Percentiles rank a stretch among this genome's conserved stretches.
These are phyloP conservation scores for Priceomyces melissophilus DNA, from an alignment of 805 yeast genomes.

Conservation along the genomic window DNA sequence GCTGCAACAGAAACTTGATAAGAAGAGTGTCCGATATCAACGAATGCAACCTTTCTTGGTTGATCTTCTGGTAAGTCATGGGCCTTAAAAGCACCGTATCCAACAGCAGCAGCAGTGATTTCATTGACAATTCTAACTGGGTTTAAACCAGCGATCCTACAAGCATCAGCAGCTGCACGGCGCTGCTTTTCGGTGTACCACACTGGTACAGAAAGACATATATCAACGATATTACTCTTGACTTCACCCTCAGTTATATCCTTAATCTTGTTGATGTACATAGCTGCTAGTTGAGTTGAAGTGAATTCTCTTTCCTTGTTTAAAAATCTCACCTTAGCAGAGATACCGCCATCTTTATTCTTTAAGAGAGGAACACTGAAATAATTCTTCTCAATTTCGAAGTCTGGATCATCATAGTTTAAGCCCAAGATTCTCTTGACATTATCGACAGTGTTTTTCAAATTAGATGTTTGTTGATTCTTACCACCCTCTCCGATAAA, in stretches of 20 bases:
- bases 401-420: conserved; percentile 69
- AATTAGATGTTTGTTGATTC: conserved; percentile 93
- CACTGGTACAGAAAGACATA: conserved; percentile 91
- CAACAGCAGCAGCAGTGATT: conserved; percentile 97
- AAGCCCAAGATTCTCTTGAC: conserved; percentile 91
- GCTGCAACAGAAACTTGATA: conserved; percentile 87
- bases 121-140: conserved; percentile 98
- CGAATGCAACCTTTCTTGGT: conserved; percentile 84
- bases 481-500: conserved; percentile 93
- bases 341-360: conserved; percentile 68
- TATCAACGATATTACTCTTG: conserved; percentile 77
- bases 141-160: conserved; percentile 92
- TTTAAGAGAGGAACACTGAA: conserved; percentile 70
- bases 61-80: conserved; percentile 93
- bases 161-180: conserved; percentile 93
- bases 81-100: conserved; percentile 96
- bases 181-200: conserved; percentile 98
- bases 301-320: conserved; percentile 78
- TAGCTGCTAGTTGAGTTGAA: conserved; percentile 88
- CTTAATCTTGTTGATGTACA: conserved; percentile 91
- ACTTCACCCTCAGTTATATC: conserved; percentile 77
- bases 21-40: conserved; percentile 96
- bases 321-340: conserved; percentile 79
- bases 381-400: conserved; percentile 68
- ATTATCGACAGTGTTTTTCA: conserved; percentile 94